Base-by-base conservation (phyloP, 805 yeast genomes). In the Suhomyces pyralidae region DNA sequence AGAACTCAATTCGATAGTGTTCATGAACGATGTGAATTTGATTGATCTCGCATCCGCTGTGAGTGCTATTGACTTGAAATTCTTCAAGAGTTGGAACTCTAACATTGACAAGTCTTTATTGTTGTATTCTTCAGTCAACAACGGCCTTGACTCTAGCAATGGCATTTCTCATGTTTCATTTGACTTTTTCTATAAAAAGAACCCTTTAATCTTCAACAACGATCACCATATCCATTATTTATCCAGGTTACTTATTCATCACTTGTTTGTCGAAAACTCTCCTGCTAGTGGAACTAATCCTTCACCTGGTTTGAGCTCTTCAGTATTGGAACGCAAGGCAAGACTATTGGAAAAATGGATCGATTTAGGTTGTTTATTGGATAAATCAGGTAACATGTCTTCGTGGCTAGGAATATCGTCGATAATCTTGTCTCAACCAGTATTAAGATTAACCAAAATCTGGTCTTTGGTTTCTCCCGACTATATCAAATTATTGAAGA, bases 351-450 rank as follows among this genome's bases (percentile, higher is more conserved):
- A 84, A 46, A 86, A 83, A 63, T 93, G 98, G 98, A 87, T 92
- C 43, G 83, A 84, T 55, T 74, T 93, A 44, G 98, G 97, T 3
- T 82, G 86, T 56, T 72, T 76, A 25, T 81, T 93, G 55, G 94
- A 90, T 61, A 81, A 81, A 54, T 73, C 81, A 28, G 98, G 98
- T 48, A 96, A 93, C 65, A 90, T 90, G 92, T 92, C 91, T 0
- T 85, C 94, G 28, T 93, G 97, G 97, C 73, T 90, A 22, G 96
- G 97, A 0, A 83, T 93, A 58, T 90, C 97, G 1, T 84, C 94
- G 0, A 78, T 87, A 1, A 78, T 92, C 1, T 86, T 96, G 61
- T 88, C 96, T 0, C 82, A 86, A 51, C 96, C 97, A 0, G 77
- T 93, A 1, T 71, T 93, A 52, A 79, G 98, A 58, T 73, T 93